These are phyloP conservation scores for Fusarium illudens DNA, from an alignment of 2,329 filamentous ascomycete species.

Conservation along the genomic window DNA sequence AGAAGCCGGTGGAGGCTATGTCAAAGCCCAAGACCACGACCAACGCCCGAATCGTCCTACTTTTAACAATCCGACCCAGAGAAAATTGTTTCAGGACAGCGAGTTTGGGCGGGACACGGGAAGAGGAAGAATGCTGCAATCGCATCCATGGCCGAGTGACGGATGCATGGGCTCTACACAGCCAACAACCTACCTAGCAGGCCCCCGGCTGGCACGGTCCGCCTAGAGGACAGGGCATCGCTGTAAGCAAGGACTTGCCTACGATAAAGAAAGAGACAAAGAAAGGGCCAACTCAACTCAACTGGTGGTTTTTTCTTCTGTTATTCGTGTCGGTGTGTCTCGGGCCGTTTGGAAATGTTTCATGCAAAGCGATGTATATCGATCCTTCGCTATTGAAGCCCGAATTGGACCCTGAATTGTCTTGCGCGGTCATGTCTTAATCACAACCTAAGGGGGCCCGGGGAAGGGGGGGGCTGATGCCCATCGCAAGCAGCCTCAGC, in stretches of 20 bases:
- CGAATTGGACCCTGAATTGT: background rate
- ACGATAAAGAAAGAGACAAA: background rate
- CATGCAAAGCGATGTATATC: background rate
- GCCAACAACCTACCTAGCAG: background rate
- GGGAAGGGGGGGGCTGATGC: constrained; percentile 24
- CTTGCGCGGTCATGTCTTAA: background rate
- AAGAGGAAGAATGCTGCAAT: background rate
- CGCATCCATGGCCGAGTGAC: background rate
- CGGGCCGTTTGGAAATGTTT: background rate
- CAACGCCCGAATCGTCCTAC: background rate
- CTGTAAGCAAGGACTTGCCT: constrained; percentile 3
- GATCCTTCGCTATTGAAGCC: background rate
- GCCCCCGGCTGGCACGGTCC: background rate
- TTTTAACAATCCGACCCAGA: background rate
- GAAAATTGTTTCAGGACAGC: constrained; percentile 6
- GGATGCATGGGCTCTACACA: constrained; percentile 2
- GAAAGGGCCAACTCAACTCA: background rate
- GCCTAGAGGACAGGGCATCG: background rate
- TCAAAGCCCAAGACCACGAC: constrained; percentile 11
- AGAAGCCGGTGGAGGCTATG: constrained; percentile 38
- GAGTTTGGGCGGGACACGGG: background rate
- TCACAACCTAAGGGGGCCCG: background rate
- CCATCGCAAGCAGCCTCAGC: constrained; percentile 7
- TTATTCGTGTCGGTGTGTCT: background rate
- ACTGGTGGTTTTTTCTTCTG: background rate